Evolutionary conservation across 148 eudicot genomes (phyloP).

Genomic region (Bassia scoparia): DNA sequence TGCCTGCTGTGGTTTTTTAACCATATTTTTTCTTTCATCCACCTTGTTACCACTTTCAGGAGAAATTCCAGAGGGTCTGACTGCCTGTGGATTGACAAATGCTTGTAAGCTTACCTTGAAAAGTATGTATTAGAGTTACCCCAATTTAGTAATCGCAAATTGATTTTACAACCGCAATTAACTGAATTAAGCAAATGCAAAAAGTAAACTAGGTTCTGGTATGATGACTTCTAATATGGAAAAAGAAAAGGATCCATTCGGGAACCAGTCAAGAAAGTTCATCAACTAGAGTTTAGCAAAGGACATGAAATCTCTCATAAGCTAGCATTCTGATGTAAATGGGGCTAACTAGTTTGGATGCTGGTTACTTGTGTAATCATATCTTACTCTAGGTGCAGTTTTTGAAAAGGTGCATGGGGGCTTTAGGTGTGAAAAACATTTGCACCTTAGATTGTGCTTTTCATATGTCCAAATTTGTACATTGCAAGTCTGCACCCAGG

Average conservation of each 20-base stretch:
- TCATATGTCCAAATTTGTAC: background rate
- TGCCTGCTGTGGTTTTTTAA: conserved; percentile 30
- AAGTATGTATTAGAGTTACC: background rate
- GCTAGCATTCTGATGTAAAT: background rate
- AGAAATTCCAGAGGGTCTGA: conserved; percentile 31
- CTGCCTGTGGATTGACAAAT: conserved; percentile 31
- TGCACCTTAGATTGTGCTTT: background rate
- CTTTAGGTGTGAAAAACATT: no score
- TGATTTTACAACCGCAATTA: background rate
- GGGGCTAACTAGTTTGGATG: background rate
- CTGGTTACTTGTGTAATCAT: background rate
- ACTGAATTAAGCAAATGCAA: background rate
- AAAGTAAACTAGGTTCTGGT: background rate
- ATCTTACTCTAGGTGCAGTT: background rate
- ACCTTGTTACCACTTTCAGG: conserved; percentile 36
- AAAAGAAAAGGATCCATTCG: background rate
- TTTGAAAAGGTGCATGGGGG: background rate
- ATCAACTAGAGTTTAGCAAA: background rate
- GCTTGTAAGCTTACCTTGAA: conserved; percentile 1
- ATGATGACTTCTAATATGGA: background rate
- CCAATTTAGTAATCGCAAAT: background rate
- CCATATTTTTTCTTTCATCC: conserved; percentile 34
- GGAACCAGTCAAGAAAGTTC: background rate
- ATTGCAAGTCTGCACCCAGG: background rate
- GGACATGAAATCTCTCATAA: background rate